Evolutionary conservation across 306 rosid genomes (phyloP).

Genomic region (Fragaria nilgerrensis): DNA sequence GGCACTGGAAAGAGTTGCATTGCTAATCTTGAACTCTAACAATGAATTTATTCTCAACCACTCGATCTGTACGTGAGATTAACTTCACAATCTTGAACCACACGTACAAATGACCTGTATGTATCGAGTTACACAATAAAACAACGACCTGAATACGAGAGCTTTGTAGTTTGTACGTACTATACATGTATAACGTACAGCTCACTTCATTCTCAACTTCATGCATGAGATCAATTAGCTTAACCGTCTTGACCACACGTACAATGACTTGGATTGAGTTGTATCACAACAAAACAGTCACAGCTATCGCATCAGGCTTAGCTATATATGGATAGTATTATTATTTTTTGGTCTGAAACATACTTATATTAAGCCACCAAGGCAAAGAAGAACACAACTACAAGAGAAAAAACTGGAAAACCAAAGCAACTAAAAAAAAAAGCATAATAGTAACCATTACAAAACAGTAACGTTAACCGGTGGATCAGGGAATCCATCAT

Average conservation of each 20-base stretch:
- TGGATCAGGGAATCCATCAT: no score
- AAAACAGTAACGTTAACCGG: no score
- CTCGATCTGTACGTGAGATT: not conserved
- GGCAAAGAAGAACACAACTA: no score
- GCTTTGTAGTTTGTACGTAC: not conserved
- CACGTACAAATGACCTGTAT: not conserved
- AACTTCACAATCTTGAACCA: not conserved
- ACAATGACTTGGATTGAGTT: not conserved
- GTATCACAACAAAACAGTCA: not conserved
- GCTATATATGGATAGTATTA: no score
- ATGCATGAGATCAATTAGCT: not conserved
- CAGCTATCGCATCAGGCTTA: not conserved
- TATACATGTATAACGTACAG: not conserved
- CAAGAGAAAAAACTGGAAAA: no score
- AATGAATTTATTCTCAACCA: not conserved
- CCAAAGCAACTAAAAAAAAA: no score
- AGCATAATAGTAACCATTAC: no score
- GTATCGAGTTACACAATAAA: not conserved
- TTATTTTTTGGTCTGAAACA: no score
- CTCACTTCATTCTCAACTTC: not conserved
- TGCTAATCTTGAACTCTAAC: not conserved
- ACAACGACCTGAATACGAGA: not conserved
- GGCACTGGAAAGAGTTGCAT: not conserved
- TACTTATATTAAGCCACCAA: no score
- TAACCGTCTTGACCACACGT: no score